phyloP scores from a whole-genome alignment of 2,329 filamentous ascomycete genomes.

The Clarireedia homoeocarpa region DNA sequence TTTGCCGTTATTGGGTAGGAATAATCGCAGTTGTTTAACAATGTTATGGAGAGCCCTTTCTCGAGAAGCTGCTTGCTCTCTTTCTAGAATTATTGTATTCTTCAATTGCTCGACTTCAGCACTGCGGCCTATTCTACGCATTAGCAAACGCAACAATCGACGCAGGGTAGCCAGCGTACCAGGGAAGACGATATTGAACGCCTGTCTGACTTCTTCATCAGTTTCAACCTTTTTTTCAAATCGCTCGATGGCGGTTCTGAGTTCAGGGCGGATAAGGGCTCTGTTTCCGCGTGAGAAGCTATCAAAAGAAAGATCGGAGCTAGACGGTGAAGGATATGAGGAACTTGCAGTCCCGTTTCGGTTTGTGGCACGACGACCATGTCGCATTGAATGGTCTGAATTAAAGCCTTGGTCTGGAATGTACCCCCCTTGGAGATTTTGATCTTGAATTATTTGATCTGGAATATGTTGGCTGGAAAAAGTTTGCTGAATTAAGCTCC shows the following conservation, averaged over 20 bases:
- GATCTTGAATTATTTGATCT: too few relatives aligned
- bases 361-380: too few relatives aligned
- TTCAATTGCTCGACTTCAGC: constrained; percentile 3
- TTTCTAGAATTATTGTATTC: background rate
- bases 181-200: constrained; percentile 2
- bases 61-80: background rate
- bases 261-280: background rate
- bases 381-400: too few relatives aligned
- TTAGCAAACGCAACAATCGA: background rate
- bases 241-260: constrained; percentile 2
- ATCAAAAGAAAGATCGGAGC: background rate
- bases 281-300: background rate
- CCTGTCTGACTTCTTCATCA: background rate
- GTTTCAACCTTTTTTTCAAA: constrained; percentile 1
- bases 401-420: too few relatives aligned
- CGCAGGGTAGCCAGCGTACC: background rate
- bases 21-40: background rate
- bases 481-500: too few relatives aligned
- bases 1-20: too few relatives aligned
- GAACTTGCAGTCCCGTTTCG: background rate
- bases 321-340: background rate
- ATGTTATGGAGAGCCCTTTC: constrained; percentile 37
- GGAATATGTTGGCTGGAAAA: too few relatives aligned
- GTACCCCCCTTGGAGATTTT: too few relatives aligned
- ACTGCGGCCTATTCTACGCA: background rate